phyloP scores from a whole-genome alignment of 1,284 basidiomycete genomes.

The Polyporus tsugae region DNA sequence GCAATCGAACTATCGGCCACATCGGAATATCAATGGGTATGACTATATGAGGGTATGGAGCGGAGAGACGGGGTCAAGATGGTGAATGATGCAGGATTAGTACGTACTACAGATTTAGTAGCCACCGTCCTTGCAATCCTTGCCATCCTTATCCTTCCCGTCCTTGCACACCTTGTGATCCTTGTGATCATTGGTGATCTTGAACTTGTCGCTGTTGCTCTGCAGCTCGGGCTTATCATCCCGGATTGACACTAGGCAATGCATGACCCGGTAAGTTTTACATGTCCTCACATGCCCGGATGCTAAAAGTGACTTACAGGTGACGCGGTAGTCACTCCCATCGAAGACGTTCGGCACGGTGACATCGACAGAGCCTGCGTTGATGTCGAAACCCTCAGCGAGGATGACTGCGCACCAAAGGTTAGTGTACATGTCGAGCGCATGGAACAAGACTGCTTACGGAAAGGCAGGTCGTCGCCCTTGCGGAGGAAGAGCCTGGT shows the following conservation, averaged over 20 bases:
- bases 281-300: neutral
- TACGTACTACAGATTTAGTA: too few relatives aligned
- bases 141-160: neutral
- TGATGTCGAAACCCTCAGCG: neutral
- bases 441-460: neutral
- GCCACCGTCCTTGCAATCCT: neutral
- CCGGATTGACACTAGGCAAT: neutral
- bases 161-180: neutral
- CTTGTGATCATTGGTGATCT: neutral
- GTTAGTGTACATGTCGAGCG: neutral
- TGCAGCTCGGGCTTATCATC: neutral
- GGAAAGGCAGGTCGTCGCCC: neutral
- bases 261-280: neutral
- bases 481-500: neutral
- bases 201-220: constrained; percentile 1
- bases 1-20: too few relatives aligned
- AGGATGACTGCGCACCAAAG: neutral
- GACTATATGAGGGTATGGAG: too few relatives aligned
- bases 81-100: too few relatives aligned
- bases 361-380: neutral
- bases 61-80: too few relatives aligned
- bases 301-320: neutral
- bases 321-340: neutral
- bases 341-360: neutral
- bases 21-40: too few relatives aligned